phyloP scores from a whole-genome alignment of 2,329 filamentous ascomycete genomes.

The Kalmusia sp. region DNA sequence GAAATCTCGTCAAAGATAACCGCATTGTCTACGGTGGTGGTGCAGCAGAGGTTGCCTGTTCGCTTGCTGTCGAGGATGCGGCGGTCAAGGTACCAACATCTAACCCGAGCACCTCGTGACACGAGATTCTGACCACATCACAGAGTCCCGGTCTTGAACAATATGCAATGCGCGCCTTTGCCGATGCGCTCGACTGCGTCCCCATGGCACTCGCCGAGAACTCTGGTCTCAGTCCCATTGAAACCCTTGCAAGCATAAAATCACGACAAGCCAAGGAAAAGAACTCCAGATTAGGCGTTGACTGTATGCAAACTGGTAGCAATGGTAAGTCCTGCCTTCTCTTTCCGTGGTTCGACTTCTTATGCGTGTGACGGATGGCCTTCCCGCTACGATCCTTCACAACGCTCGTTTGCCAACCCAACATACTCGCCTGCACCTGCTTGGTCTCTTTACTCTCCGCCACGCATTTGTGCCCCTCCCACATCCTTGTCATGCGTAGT shows the following conservation, averaged over 20 bases:
- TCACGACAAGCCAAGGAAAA: conserved; percentile 92
- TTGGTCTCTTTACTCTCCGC: background rate
- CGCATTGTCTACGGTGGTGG: conserved; percentile 97
- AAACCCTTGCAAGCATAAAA: conserved; percentile 93
- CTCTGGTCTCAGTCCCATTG: conserved; percentile 93
- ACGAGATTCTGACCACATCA: conserved; percentile 13
- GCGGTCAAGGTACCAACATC: conserved; percentile 70
- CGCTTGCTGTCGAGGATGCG: conserved; percentile 92
- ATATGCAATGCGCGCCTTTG: conserved; percentile 98
- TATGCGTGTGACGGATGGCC: background rate
- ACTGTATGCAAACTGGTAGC: conserved; percentile 95
- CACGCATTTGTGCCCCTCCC: conserved; percentile 2
- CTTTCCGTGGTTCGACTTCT: conserved; percentile 13
- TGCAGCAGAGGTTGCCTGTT: conserved; percentile 96
- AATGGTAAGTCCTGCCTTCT: conserved; percentile 66
- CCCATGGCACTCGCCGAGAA: conserved; percentile 98
- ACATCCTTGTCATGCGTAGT: conserved; percentile 18
- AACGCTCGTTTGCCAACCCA: background rate
- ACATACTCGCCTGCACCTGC: background rate
- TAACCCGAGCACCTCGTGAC: background rate
- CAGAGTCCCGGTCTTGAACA: conserved; percentile 94
- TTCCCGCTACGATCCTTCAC: conserved; percentile 6
- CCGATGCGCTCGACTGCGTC: conserved; percentile 90
- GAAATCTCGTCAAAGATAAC: conserved; percentile 95
- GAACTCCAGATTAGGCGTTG: conserved; percentile 82